phyloP scores from a whole-genome alignment of 1,139 yeast genomes.

The Suhomyces bribrorum region DNA sequence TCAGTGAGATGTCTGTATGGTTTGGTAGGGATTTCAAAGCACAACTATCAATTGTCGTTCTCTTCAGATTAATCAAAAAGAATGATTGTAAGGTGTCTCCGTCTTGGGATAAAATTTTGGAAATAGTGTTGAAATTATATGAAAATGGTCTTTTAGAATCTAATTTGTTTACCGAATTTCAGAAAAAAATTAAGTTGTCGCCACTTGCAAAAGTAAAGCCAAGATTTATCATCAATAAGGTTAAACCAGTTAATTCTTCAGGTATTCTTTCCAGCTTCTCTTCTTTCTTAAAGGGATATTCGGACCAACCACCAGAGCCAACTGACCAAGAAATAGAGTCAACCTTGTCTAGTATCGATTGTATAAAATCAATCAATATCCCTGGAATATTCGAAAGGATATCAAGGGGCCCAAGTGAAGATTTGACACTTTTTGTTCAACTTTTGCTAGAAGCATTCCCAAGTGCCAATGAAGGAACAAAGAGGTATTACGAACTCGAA shows the following conservation, averaged over 20 bases:
- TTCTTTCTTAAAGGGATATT: conserved; percentile 82
- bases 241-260: conserved; percentile 62
- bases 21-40: conserved; percentile 92
- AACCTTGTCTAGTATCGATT: conserved; percentile 79
- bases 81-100: conserved; percentile 49
- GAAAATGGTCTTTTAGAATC: conserved; percentile 74
- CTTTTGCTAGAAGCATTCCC: conserved; percentile 36
- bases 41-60: conserved; percentile 81
- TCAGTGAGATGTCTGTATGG: conserved; percentile 77
- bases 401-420: conserved; percentile 31
- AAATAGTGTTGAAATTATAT: conserved; percentile 63
- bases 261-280: conserved; percentile 88
- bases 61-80: conserved; percentile 73
- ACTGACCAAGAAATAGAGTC: conserved; percentile 89
- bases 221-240: conserved; percentile 60
- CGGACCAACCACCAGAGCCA: conserved; percentile 89
- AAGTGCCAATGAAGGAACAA: conserved; percentile 31
- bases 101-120: conserved; percentile 64
- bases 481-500: conserved; percentile 55
- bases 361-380: conserved; percentile 68
- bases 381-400: conserved; percentile 50
- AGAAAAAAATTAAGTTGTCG: conserved; percentile 51
- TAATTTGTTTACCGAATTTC: conserved; percentile 65
- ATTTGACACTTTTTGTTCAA: conserved; percentile 20
- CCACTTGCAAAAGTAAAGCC: conserved; percentile 66